phyloP scores from a whole-genome alignment of 2,329 filamentous ascomycete species.

The Thielaviopsis ethacetica region DNA sequence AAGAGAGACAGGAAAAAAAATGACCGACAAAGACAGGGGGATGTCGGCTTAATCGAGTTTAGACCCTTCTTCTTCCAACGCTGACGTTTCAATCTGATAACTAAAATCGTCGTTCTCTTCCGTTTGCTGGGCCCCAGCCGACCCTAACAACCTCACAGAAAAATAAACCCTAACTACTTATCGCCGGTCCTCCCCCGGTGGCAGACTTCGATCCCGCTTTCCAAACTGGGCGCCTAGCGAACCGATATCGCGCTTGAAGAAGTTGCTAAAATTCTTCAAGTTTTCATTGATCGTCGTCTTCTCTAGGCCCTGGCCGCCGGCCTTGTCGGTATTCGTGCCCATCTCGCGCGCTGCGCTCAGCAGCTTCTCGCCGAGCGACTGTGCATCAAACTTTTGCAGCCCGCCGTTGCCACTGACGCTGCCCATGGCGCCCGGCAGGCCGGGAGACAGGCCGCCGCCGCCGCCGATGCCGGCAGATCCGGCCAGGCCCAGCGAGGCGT shows the following conservation, averaged over 20 bases:
- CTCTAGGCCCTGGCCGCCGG: slow-evolving; percentile 25
- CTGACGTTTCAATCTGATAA: neutral
- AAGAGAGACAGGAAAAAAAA: neutral
- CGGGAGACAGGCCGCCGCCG: neutral
- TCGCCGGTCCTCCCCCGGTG: slow-evolving; percentile 12
- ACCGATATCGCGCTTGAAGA: slow-evolving; percentile 79
- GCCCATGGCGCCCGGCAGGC: slow-evolving; percentile 19
- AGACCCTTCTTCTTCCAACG: neutral
- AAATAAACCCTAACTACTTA: neutral
- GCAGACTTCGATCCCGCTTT: slow-evolving; percentile 33
- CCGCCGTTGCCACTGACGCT: slow-evolving; percentile 23
- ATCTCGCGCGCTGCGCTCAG: slow-evolving; percentile 81
- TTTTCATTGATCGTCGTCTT: slow-evolving; percentile 79
- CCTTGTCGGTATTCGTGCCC: slow-evolving; percentile 37
- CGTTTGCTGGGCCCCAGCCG: too few species aligned
- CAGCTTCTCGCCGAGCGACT: slow-evolving; percentile 69
- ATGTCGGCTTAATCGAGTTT: neutral
- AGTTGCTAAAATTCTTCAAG: slow-evolving; percentile 87
- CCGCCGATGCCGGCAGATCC: neutral
- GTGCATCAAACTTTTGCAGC: slow-evolving; percentile 59
- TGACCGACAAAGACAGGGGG: neutral
- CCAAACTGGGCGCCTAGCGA: slow-evolving; percentile 60
- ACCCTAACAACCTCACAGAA: too few species aligned
- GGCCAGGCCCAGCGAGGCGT: slow-evolving; percentile 9
- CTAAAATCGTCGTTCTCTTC: too few species aligned